A percentile compares a stretch with the other conserved stretches of the same genome.
Evolutionary conservation across 257 asterid species (phyloP).

Genomic region (Phtheirospermum japonicum): DNA sequence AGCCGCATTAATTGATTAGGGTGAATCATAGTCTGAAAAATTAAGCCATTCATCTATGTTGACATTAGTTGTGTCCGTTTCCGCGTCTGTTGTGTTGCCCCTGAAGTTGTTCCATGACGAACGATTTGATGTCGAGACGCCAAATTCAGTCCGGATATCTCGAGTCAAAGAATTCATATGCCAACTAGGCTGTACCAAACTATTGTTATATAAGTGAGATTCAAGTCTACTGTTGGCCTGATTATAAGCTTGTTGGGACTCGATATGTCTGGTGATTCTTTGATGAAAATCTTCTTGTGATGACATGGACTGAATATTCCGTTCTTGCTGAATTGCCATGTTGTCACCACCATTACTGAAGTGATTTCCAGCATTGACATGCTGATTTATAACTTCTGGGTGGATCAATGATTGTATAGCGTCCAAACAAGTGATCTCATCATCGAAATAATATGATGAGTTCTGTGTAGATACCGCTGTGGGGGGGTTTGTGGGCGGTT

Average conservation of each 20-base stretch:
- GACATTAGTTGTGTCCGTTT: constrained; percentile 24
- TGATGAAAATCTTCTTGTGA: constrained; percentile 25
- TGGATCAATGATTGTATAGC: constrained; percentile 29
- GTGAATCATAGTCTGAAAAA: constrained; percentile 21
- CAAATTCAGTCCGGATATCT: constrained; percentile 10
- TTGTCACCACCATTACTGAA: constrained; percentile 14
- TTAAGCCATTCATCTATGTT: constrained; percentile 34
- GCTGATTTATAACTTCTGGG: constrained; percentile 10
- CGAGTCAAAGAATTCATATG: constrained; percentile 23
- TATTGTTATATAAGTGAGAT: constrained; percentile 10
- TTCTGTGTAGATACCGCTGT: constrained; percentile 10
- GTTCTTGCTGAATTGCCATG: constrained; percentile 16
- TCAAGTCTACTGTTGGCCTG: constrained; percentile 18
- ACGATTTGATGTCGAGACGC: constrained; percentile 29
- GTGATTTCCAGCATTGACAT: constrained; percentile 18
- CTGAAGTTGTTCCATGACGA: constrained; percentile 26
- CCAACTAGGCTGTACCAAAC: constrained; percentile 26
- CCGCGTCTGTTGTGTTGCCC: constrained; percentile 21
- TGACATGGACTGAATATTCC: constrained; percentile 29
- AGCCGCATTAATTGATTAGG: constrained; percentile 16
- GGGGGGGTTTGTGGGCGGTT: constrained; percentile 21
- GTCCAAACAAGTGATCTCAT: constrained; percentile 30
- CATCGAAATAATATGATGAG: constrained; percentile 22
- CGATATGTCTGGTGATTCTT: constrained; percentile 13
- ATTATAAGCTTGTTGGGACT: constrained; percentile 23